Percentiles rank a stretch among this genome's conserved stretches.
Conservation (phyloP, 2,329 filamentous ascomycete genomes). For the Arthrobotrys iridis region DNA sequence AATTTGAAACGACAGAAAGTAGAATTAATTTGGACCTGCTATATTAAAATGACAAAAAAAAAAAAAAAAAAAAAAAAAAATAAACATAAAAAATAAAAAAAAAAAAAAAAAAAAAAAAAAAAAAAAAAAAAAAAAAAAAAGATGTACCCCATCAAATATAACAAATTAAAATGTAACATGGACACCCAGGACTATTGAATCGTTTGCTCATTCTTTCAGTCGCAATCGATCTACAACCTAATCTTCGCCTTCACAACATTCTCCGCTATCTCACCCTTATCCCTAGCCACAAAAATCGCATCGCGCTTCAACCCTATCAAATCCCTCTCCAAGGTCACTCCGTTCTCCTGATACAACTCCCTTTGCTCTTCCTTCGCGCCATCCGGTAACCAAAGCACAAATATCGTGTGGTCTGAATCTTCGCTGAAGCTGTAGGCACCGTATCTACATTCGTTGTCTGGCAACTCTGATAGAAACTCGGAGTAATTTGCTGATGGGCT, state of each 20-base stretch:
- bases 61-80: too few species aligned
- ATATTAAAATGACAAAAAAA: too few species aligned
- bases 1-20: too few species aligned
- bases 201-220: too few species aligned
- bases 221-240: not conserved
- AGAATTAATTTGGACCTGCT: too few species aligned
- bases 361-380: not conserved
- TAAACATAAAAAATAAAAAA: too few species aligned
- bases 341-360: slow-evolving; percentile 5
- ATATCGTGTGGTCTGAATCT: not conserved
- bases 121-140: too few species aligned
- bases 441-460: slow-evolving; percentile 20
- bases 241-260: not conserved
- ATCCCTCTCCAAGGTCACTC: not conserved
- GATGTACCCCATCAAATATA: too few species aligned
- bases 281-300: not conserved
- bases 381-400: slow-evolving; percentile 17
- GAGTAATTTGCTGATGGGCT: not conserved
- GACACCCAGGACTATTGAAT: too few species aligned
- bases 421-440: slow-evolving; percentile 20
- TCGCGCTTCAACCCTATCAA: not conserved
- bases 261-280: not conserved
- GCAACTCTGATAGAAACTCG: slow-evolving; percentile 16
- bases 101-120: too few species aligned
- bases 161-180: not conserved